A percentile compares a stretch with the other conserved stretches of the same genome.
Conservation (phyloP, 805 yeast species). For the Starmerella geochares region DNA sequence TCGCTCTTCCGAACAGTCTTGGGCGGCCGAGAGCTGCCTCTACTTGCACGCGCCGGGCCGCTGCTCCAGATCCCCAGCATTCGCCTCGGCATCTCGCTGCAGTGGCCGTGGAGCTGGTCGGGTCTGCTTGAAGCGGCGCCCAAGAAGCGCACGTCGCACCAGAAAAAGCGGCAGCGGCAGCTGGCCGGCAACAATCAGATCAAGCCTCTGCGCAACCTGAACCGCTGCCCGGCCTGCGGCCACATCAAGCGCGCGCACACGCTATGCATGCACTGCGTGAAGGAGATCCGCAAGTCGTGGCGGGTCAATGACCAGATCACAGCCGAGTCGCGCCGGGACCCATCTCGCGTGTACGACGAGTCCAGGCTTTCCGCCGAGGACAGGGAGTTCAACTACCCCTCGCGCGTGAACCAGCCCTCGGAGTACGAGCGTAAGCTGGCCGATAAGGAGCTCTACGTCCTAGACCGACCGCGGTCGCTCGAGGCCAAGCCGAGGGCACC, state of each 20-base stretch:
- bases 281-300: slow-evolving; percentile 69
- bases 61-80: slow-evolving; percentile 2
- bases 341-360: slow-evolving; percentile 25
- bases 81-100: slow-evolving; percentile 11
- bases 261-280: slow-evolving; percentile 85
- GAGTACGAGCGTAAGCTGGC: slow-evolving; percentile 39
- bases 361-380: slow-evolving; percentile 19
- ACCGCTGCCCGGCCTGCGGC: slow-evolving; percentile 94
- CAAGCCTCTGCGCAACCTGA: slow-evolving; percentile 62
- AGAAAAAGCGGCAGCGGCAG: slow-evolving; percentile 72
- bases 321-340: slow-evolving; percentile 20
- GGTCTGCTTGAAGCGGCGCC: slow-evolving; percentile 66
- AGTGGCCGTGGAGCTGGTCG: slow-evolving; percentile 19
- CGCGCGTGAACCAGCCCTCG: slow-evolving; percentile 26
- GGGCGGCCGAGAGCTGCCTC: slow-evolving; percentile 4
- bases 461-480: slow-evolving; percentile 28
- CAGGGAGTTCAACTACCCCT: slow-evolving; percentile 26
- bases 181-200: slow-evolving; percentile 74
- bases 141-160: slow-evolving; percentile 82
- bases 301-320: slow-evolving; percentile 31
- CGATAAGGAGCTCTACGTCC: slow-evolving; percentile 47
- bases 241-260: slow-evolving; percentile 81
- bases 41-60: slow-evolving; percentile 2
- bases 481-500: slow-evolving; percentile 13
- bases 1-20: slow-evolving; percentile 16